Evolutionary conservation across 2,329 filamentous ascomycete species (phyloP).

Genomic region (Talaromyces sp.): DNA sequence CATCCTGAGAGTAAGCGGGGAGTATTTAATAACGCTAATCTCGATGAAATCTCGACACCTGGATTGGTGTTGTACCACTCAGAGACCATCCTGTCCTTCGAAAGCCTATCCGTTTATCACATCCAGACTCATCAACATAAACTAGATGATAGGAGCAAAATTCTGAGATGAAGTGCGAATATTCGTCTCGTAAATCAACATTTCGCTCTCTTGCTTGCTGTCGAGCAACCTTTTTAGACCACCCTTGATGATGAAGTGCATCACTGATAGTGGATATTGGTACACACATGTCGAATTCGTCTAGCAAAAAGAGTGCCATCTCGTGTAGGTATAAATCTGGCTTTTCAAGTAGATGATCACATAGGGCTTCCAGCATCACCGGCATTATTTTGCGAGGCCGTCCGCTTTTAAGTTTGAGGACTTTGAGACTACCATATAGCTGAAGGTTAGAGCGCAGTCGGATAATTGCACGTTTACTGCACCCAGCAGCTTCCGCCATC

Average conservation of each 20-base stretch:
- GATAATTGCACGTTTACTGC: conserved; percentile 5
- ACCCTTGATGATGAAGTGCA: conserved; percentile 18
- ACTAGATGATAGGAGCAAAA: conserved; percentile 4
- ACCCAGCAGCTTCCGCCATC: conserved; percentile 11
- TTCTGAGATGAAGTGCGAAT: conserved; percentile 24
- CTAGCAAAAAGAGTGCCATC: conserved; percentile 25
- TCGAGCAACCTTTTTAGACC: conserved; percentile 25
- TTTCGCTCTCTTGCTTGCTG: conserved; percentile 27
- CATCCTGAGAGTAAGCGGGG: too few relatives aligned
- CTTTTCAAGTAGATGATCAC: conserved; percentile 24
- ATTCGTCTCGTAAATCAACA: conserved; percentile 26
- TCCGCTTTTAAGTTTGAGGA: conserved; percentile 10
- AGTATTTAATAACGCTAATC: conserved; percentile 8
- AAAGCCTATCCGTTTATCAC: too few relatives aligned
- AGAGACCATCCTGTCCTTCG: conserved; percentile 31
- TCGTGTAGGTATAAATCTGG: conserved; percentile 24
- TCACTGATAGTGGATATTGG: conserved; percentile 19
- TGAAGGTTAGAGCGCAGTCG: conserved; percentile 9
- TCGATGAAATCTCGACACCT: conserved; percentile 17
- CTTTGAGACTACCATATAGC: conserved; percentile 10
- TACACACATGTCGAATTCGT: too few relatives aligned
- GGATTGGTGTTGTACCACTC: conserved; percentile 20
- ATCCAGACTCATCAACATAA: too few relatives aligned
- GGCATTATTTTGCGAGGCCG: conserved; percentile 19
- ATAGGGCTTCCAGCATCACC: conserved; percentile 23